Evolutionary conservation across 2,329 filamentous ascomycete genomes (phyloP).

Genomic region (Talaromyces rugulosus): DNA sequence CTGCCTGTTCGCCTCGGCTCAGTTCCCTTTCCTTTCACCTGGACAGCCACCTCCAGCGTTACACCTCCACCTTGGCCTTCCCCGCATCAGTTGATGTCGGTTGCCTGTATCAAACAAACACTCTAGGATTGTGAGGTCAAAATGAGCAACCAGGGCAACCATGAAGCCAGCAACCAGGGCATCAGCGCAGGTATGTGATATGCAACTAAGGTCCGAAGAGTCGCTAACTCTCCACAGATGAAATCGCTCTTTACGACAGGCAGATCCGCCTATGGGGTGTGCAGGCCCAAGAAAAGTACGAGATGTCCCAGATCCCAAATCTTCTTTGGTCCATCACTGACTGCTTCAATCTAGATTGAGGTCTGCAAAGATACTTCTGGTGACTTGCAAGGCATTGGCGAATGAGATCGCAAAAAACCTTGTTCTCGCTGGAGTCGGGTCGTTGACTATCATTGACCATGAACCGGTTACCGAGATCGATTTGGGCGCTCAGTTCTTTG

Average conservation of each 20-base stretch:
- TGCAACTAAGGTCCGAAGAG: not conserved
- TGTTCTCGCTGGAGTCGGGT: conserved; percentile 86
- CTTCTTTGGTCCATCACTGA: not conserved
- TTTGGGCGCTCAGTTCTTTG: conserved; percentile 76
- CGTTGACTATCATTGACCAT: conserved; percentile 82
- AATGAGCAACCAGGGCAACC: conserved; percentile 15
- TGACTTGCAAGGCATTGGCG: conserved; percentile 80
- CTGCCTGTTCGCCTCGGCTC: not conserved
- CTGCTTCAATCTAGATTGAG: conserved; percentile 60
- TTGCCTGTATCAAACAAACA: not conserved
- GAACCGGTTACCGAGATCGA: conserved; percentile 72
- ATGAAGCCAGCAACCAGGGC: conserved; percentile 23
- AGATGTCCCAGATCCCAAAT: not conserved
- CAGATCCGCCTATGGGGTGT: conserved; percentile 98
- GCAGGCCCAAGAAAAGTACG: conserved; percentile 75
- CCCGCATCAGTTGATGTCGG: not conserved
- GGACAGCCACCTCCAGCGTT: not conserved
- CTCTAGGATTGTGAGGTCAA: not conserved
- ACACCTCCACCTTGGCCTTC: not conserved
- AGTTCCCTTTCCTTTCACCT: not conserved
- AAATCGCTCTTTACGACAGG: conserved; percentile 94
- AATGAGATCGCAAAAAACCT: conserved; percentile 98
- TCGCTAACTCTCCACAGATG: conserved; percentile 54
- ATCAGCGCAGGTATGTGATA: conserved; percentile 31
- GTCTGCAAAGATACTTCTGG: conserved; percentile 80